Base-by-base conservation (phyloP, 495 filamentous ascomycete genomes). In the Cairneyella variabilis region DNA sequence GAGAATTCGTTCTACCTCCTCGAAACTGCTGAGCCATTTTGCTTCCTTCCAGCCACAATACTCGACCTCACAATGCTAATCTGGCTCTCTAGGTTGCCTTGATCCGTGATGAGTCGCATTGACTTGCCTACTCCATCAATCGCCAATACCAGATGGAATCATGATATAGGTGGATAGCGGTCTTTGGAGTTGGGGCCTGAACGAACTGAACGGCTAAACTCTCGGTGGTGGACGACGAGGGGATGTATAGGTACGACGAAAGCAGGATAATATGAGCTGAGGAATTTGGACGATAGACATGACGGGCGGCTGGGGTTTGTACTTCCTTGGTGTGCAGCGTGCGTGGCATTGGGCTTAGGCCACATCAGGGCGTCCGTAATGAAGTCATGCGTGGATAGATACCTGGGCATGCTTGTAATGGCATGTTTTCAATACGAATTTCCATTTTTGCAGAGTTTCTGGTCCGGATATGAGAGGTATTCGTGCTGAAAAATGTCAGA, bases 101-200 rank as follows among this genome's bases (percentile, higher is more conserved):
- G 14, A 99, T 99, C 78, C 84, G 86, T 62, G 95, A 99, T 68
- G 93, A 98, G 72, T 83, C 89, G 40, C 77, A 91, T 71, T 96
- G 81, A 76, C 57, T 55, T 47, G 28, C 17, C 28, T 53, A 47
- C 34, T 59, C 52, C 38, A 58, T 58, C 26, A 30, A 47, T 44
- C 18, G 36, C n/a, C 52, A 42, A 51, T 48, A 48, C 42, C 27
- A 53, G 14, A 46, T 48, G 20, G 36, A 43, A 36, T 48, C 23
- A 61, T 54, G 51, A 57, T 27, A 21, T 30, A 21, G 49, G 49
- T 51, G 25, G 47, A 23, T 37, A n/a, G n/a, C 25, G 14, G 28
- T 14, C 32, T 30, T 9, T 22, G 49, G 8, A 30, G 28, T 7
- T 32, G 28, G 28, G 14, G n/a, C n/a, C n/a, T n/a, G 7, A 32